phyloP scores from a whole-genome alignment of 2,329 filamentous ascomycete genomes.

The Cadophora malorum region DNA sequence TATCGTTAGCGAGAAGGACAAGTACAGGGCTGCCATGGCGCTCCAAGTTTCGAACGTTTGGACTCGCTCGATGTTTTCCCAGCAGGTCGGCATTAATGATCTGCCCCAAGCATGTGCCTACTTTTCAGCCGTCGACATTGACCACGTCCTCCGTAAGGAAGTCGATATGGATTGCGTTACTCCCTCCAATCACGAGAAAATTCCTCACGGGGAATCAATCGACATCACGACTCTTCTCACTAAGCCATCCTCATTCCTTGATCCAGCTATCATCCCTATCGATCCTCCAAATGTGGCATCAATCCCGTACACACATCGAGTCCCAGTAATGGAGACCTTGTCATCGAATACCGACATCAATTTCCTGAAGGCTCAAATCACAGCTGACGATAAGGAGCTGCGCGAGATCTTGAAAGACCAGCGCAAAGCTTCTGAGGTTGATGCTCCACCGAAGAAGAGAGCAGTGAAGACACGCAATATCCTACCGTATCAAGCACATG shows the following conservation, averaged over 20 bases:
- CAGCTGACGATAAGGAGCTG: constrained; percentile 74
- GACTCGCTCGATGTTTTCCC: constrained; percentile 96
- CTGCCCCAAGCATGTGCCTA: constrained; percentile 93
- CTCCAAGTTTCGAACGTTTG: constrained; percentile 93
- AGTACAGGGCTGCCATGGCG: constrained; percentile 89
- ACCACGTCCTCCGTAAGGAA: constrained; percentile 94
- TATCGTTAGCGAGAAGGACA: constrained; percentile 82
- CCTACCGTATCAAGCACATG: constrained; percentile 38
- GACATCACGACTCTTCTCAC: constrained; percentile 81
- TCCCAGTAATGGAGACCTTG: constrained; percentile 80
- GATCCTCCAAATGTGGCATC: constrained; percentile 63
- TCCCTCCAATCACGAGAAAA: constrained; percentile 79
- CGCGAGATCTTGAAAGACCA: constrained; percentile 70
- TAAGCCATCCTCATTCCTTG: constrained; percentile 71
- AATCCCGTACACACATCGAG: constrained; percentile 73
- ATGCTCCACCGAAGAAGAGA: constrained; percentile 32
- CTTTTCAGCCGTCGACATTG: constrained; percentile 94
- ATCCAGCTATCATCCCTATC: constrained; percentile 64
- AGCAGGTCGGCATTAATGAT: constrained; percentile 96
- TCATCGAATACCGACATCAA: constrained; percentile 54
- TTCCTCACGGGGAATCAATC: constrained; percentile 84
- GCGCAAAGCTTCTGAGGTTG: constrained; percentile 30
- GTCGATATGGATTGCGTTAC: constrained; percentile 98
- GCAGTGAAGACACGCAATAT: constrained; percentile 30
- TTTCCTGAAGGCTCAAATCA: constrained; percentile 87